Evolutionary conservation across 179 eudicot species (phyloP).

Genomic region (Silene noctiflora): DNA sequence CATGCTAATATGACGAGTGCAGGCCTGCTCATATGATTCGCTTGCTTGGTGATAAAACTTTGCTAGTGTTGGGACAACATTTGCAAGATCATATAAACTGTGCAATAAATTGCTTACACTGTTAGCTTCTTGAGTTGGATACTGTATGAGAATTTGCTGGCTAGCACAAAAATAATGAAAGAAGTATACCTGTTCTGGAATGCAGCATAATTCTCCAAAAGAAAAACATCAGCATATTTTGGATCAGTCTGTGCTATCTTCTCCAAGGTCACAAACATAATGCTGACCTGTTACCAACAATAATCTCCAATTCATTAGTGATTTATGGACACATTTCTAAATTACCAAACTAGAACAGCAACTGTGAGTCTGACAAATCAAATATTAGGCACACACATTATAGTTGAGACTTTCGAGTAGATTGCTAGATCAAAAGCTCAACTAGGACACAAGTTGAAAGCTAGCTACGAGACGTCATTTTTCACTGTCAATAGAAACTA

Average conservation of each 20-base stretch:
- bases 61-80: constrained; percentile 83
- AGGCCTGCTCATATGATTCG: constrained; percentile 93
- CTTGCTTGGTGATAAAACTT: constrained; percentile 98
- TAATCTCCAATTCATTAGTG: neutral
- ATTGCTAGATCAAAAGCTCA: too few species aligned
- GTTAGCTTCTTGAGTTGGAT: constrained; percentile 26
- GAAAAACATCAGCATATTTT: constrained; percentile 78
- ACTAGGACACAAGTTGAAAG: neutral
- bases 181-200: constrained; percentile 81
- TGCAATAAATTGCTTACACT: constrained; percentile 25
- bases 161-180: constrained; percentile 7
- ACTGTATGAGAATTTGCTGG: neutral
- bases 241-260: constrained; percentile 77
- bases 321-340: constrained; percentile 1
- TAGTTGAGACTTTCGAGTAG: neutral
- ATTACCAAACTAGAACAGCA: neutral
- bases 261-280: constrained; percentile 93
- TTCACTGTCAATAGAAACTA: neutral
- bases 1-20: constrained; percentile 82
- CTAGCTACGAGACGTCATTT: neutral
- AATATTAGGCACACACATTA: neutral
- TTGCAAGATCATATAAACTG: constrained; percentile 97
- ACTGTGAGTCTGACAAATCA: neutral
- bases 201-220: constrained; percentile 94
- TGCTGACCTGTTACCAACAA: constrained; percentile 56